Percentiles rank a stretch among this genome's conserved stretches.
Conservation (phyloP, 305 asterid genomes). For the Fraxinus albicans region DNA sequence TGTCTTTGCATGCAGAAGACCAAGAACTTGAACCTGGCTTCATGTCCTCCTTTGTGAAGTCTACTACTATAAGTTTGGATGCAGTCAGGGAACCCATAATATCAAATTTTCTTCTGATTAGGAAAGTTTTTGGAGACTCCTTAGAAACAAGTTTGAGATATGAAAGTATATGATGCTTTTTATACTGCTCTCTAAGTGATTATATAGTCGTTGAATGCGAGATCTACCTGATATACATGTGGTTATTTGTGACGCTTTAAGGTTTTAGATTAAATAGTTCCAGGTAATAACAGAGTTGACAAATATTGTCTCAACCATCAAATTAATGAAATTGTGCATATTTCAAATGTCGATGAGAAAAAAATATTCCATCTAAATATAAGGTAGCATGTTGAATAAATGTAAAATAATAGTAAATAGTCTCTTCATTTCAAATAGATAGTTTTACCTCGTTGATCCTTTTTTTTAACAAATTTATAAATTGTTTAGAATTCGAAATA, state of each 20-base stretch:
- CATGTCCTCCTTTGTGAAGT: constrained; percentile 48
- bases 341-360: not conserved
- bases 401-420: not conserved
- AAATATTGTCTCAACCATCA: not conserved
- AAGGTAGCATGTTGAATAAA: too few relatives aligned
- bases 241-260: too few relatives aligned
- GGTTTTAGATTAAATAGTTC: too few relatives aligned
- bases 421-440: not conserved
- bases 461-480: too few relatives aligned
- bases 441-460: not conserved
- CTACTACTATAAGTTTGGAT: constrained; percentile 39
- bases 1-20: constrained; percentile 45
- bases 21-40: constrained; percentile 47
- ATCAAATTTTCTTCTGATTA: not conserved
- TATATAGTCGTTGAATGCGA: too few relatives aligned
- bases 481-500: too few relatives aligned
- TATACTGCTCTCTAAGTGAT: not conserved
- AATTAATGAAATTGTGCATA: not conserved
- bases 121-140: not conserved
- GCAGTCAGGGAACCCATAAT: constrained; percentile 48
- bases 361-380: too few relatives aligned
- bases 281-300: too few relatives aligned
- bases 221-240: too few relatives aligned
- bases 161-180: not conserved
- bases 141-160: not conserved